phyloP scores from a whole-genome alignment of 2,329 filamentous ascomycete species.

The Stemphylium vesicarium region DNA sequence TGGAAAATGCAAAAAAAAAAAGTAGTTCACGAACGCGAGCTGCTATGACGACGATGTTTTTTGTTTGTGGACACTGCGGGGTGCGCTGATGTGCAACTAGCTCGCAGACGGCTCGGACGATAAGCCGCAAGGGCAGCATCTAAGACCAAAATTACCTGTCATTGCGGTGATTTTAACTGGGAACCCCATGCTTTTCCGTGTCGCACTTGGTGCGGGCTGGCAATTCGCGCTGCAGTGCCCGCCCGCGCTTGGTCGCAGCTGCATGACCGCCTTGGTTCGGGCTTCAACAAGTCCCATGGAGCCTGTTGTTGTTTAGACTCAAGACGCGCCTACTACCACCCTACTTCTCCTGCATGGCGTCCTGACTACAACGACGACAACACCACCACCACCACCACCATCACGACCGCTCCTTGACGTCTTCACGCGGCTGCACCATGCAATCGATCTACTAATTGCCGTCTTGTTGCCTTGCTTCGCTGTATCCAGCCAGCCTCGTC shows the following conservation, averaged over 20 bases:
- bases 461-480: slow-evolving; percentile 9
- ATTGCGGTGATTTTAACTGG: slow-evolving; percentile 8
- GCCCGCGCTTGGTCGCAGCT: slow-evolving; percentile 34
- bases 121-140: slow-evolving; percentile 7
- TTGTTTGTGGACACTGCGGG: slow-evolving; percentile 13
- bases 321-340: slow-evolving; percentile 15
- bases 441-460: slow-evolving; percentile 18
- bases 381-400: slow-evolving; percentile 4
- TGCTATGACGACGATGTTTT: slow-evolving; percentile 12
- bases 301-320: slow-evolving; percentile 13
- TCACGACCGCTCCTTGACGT: slow-evolving; percentile 13
- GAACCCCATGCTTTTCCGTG: slow-evolving; percentile 22
- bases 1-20: not conserved
- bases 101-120: slow-evolving; percentile 1
- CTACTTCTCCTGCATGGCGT: slow-evolving; percentile 9
- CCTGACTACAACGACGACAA: slow-evolving; percentile 10
- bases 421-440: slow-evolving; percentile 29
- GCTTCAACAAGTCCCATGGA: slow-evolving; percentile 11
- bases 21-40: not conserved
- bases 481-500: slow-evolving; percentile 25
- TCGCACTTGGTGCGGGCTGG: slow-evolving; percentile 33
- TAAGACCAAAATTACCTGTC: slow-evolving; percentile 30
- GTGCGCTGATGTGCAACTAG: slow-evolving; percentile 11
- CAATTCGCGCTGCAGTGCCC: slow-evolving; percentile 33
- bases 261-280: slow-evolving; percentile 26